Evolutionary conservation across 306 rosid species (phyloP), one percentile per base, ranked within the genome.

Genomic region (Cicer arietinum): DNA sequence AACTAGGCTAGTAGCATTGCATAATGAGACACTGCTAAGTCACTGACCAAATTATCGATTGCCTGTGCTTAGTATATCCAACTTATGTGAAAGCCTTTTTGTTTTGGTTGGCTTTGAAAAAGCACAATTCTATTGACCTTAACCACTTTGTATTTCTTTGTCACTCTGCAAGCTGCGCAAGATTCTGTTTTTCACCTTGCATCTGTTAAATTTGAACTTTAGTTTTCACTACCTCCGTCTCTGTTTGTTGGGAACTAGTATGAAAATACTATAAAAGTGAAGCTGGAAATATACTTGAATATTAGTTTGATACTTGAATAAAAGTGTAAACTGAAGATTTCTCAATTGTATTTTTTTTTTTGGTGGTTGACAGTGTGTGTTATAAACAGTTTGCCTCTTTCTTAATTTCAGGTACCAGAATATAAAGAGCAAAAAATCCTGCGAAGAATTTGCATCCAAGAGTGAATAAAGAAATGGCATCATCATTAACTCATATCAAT

Each of bases 401-500:
- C 73, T 76, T 25, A 37, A 67, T n/a, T 66, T 81, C 64, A 69
- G 83, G 83, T 74, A 71, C 25, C 39, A 70, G 60, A 48, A 58
- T 66, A 64, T 53, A 78, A 64, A 57, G 69, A 42, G 10, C 59
- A 43, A 60, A 57, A 69, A 14, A 37, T 18, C 50, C 40, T 64
- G 8, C 30, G 46, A 54, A 35, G 79, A 12, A 46, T 75, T 73
- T 35, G 77, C 47, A 63, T 16, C 40, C 65, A 18, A 60, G 61
- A 44, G 57, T 87, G 87, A 75, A 75, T 76, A 69, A 20, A 44
- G 81, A 79, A 86, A 81, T 84, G 88, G 77, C 83, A 60, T 85
- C 81, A 43, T 85, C 84, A 30, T 57, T 86, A 73, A 86, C 86
- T 78, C 84, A 71, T 59, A 45, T 50, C 41, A 71, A 66, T 17